Base-by-base conservation (phyloP, 108 stramenopile species). In the Epithemia pelagica region DNA sequence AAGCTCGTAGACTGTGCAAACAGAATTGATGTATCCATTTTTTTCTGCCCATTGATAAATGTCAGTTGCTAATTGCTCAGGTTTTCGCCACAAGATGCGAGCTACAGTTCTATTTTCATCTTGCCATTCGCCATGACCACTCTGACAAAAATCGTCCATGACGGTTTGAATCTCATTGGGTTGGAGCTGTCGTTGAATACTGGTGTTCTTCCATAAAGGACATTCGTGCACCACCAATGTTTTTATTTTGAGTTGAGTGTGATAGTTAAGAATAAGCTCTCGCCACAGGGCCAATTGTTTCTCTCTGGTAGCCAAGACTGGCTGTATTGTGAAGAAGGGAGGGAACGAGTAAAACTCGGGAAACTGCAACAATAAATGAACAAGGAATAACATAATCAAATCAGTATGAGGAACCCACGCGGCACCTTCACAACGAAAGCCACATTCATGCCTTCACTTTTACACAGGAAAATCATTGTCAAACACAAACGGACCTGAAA, bases 321-420 rank as follows among this genome's bases (percentile, higher is more conserved):
- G 93, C 75, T 95, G 93, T 33, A 95, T 82, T 0, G 93, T 95
- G 61, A 89, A 95, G 73, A 95, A 95, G 19, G 93, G 93, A 32
- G 93, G 93, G 58, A 95, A 95, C 54, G 74, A 72, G 66, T 91
- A 95, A 55, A 91, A 91, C 71, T 94, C 88, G 23, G 92, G 92
- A 57, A 75, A 87, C 89, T 94, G 65, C 20, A 55, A 29, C 15
- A n/a, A 59, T 52, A 20, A 20, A 52, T 15, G 52, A 52, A n/a
- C n/a, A n/a, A n/a, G n/a, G n/a, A n/a, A n/a, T n/a, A n/a, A n/a
- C n/a, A n/a, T n/a, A n/a, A n/a, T n/a, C n/a, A n/a, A n/a, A n/a
- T n/a, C n/a, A n/a, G n/a, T n/a, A n/a, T n/a, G n/a, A n/a, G n/a
- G n/a, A n/a, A n/a, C n/a, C n/a, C n/a, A n/a, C n/a, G n/a, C n/a